A percentile compares a stretch with the other conserved stretches of the same genome.
These are phyloP conservation scores for Ehretia macrophylla DNA, from an alignment of 257 asterid species.

Conservation along the genomic window DNA sequence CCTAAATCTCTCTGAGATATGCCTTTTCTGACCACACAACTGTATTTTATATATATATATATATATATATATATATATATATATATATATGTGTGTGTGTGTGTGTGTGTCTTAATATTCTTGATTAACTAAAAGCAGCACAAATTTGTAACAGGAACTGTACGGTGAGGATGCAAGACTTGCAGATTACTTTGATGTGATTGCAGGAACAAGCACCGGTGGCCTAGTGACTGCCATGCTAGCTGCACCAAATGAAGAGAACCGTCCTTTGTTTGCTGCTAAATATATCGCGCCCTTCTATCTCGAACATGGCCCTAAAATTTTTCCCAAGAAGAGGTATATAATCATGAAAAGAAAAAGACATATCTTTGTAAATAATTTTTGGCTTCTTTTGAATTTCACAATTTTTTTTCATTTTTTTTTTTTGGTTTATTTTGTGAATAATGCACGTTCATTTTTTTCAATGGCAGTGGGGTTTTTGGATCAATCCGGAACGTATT, in stretches of 20 bases:
- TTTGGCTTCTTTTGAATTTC: background rate
- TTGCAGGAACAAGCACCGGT: conserved; percentile 71
- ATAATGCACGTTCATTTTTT: too few relatives aligned
- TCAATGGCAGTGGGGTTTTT: conserved; percentile 26
- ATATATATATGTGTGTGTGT: too few relatives aligned
- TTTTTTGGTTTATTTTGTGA: too few relatives aligned
- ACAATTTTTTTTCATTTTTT: too few relatives aligned
- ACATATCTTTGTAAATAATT: too few relatives aligned
- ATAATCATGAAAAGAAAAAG: too few relatives aligned
- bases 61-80: too few relatives aligned
- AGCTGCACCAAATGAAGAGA: conserved; percentile 39
- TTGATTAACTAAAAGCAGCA: background rate
- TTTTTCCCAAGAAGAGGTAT: conserved; percentile 32
- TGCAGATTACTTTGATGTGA: conserved; percentile 61
- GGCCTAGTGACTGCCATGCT: conserved; percentile 62
- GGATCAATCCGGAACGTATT: conserved; percentile 11
- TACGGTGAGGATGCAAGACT: conserved; percentile 55
- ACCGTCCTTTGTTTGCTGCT: conserved; percentile 50
- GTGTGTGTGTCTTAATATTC: too few relatives aligned
- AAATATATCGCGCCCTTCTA: conserved; percentile 50
- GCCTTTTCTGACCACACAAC: too few relatives aligned
- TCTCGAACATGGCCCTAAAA: conserved; percentile 32
- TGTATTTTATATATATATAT: too few relatives aligned
- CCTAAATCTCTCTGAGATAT: too few relatives aligned
- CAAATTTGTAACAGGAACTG: conserved; percentile 22